Conservation (phyloP, 768 basidiomycete genomes). For the Butyriboletus loyo region DNA sequence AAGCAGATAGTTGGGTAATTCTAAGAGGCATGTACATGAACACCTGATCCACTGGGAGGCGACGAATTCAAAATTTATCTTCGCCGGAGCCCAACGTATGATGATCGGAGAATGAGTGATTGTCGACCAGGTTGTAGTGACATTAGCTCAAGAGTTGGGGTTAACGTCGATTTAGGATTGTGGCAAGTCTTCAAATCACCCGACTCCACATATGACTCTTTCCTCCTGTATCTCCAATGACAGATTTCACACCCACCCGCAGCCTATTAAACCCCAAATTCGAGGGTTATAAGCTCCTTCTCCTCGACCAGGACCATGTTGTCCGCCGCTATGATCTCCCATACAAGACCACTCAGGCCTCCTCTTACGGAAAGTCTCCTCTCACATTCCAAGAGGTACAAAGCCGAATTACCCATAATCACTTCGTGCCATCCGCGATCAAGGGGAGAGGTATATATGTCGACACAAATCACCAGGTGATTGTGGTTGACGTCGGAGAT, state of each 20-base stretch:
- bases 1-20: constrained; percentile 5
- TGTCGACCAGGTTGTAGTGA: background rate
- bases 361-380: constrained; percentile 56
- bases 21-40: background rate
- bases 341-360: constrained; percentile 45
- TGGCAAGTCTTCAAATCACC: background rate
- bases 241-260: constrained; percentile 45
- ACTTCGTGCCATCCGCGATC: constrained; percentile 52
- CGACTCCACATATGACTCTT: background rate
- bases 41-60: background rate
- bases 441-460: constrained; percentile 59
- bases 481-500: constrained; percentile 53
- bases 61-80: background rate
- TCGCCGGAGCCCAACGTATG: background rate
- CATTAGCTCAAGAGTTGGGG: no score
- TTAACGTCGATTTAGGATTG: no score
- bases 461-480: constrained; percentile 59
- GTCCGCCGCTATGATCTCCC: constrained; percentile 48
- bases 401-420: constrained; percentile 82
- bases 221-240: constrained; percentile 19
- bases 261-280: constrained; percentile 76
- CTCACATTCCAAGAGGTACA: constrained; percentile 81
- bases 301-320: constrained; percentile 58
- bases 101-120: background rate
- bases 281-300: constrained; percentile 76